Percentiles rank a stretch among this genome's conserved stretches.
These are phyloP conservation scores for Pleurotus eryngii DNA, from an alignment of 768 basidiomycete species.

Conservation along the genomic window DNA sequence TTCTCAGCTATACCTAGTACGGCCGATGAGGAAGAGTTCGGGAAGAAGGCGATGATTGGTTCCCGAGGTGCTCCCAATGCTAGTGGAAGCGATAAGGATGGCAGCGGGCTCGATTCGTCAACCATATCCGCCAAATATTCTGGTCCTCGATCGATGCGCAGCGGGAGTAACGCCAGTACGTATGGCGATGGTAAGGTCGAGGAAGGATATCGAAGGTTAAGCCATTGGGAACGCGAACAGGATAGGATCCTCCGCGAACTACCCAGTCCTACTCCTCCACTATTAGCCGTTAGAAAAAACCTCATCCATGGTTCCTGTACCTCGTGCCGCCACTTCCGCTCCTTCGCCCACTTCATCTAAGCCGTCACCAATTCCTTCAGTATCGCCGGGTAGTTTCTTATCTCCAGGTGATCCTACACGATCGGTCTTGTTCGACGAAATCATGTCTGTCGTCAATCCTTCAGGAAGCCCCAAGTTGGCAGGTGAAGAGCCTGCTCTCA, in stretches of 20 bases:
- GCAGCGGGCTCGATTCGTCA: neutral
- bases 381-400: neutral
- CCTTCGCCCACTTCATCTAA: conserved; percentile 1
- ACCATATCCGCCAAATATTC: neutral
- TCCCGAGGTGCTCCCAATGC: neutral
- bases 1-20: conserved; percentile 45
- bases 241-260: neutral
- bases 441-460: conserved; percentile 13
- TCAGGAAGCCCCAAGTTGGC: neutral
- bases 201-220: neutral
- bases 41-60: conserved; percentile 17
- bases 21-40: conserved; percentile 9
- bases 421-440: conserved; percentile 16
- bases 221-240: conserved; percentile 1
- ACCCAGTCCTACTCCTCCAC: neutral
- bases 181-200: neutral
- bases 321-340: neutral
- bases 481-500: conserved; percentile 19
- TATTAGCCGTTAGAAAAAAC: neutral
- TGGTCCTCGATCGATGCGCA: neutral
- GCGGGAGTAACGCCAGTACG: neutral
- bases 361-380: conserved; percentile 2
- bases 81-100: conserved; percentile 8
- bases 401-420: conserved; percentile 5
- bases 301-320: neutral